Percentiles rank a stretch among this genome's conserved stretches.
These are phyloP conservation scores for Epichloe sibirici DNA, from an alignment of 2,329 filamentous ascomycete species.

Conservation along the genomic window DNA sequence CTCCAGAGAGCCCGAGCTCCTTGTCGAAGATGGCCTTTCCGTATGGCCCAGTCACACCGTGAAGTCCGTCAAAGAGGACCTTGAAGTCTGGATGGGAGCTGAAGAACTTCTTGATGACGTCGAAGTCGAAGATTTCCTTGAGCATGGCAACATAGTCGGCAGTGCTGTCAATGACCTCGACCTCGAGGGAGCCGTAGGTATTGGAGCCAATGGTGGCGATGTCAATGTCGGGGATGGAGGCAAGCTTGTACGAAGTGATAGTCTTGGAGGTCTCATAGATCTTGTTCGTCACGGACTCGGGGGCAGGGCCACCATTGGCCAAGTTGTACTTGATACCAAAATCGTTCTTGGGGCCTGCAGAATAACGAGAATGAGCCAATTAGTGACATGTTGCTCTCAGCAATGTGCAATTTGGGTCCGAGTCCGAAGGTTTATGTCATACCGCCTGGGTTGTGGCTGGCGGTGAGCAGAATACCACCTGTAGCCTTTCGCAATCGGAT, in stretches of 20 bases:
- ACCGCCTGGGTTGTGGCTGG: constrained; percentile 97
- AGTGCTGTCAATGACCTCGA: constrained; percentile 90
- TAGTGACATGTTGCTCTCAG: neutral
- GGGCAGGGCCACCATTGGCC: constrained; percentile 87
- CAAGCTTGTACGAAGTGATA: constrained; percentile 83
- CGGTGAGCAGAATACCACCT: constrained; percentile 90
- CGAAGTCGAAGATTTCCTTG: constrained; percentile 98
- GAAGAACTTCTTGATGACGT: constrained; percentile 91
- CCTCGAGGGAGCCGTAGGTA: constrained; percentile 76
- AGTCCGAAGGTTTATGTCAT: constrained; percentile 21
- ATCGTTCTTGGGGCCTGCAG: constrained; percentile 73
- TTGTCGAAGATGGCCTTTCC: constrained; percentile 89
- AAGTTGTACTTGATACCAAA: constrained; percentile 99
- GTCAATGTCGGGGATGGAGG: constrained; percentile 77
- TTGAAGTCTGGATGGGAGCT: constrained; percentile 81
- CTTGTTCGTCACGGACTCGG: constrained; percentile 95
- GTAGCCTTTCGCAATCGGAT: constrained; percentile 93
- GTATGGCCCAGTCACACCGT: constrained; percentile 91
- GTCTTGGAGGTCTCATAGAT: constrained; percentile 88
- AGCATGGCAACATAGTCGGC: constrained; percentile 89
- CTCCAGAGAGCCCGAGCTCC: constrained; percentile 70
- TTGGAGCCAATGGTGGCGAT: constrained; percentile 70
- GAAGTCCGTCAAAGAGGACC: constrained; percentile 87
- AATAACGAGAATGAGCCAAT: constrained; percentile 5
- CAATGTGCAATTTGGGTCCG: neutral